Conservation (phyloP, 2,329 filamentous ascomycete species). For the Calycina herbarum region DNA sequence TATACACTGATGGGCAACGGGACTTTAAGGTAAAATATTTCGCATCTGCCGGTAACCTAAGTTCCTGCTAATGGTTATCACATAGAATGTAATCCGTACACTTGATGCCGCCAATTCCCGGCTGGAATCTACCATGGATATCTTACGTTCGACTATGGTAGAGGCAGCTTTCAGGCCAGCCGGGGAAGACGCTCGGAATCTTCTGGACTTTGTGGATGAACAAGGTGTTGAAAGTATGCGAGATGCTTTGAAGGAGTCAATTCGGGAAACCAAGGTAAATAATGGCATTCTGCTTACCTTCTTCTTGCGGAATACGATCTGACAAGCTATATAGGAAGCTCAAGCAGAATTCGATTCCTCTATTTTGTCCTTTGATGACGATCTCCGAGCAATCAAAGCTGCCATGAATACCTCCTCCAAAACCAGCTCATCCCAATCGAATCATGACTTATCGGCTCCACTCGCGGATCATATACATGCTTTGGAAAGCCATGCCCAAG, state of each 20-base stretch:
- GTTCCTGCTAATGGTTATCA: constrained; percentile 13
- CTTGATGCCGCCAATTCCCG: constrained; percentile 67
- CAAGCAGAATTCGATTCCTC: constrained; percentile 72
- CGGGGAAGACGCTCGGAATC: constrained; percentile 58
- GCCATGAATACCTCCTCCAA: constrained; percentile 38
- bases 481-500: constrained; percentile 61
- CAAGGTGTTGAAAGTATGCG: constrained; percentile 65
- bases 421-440: constrained; percentile 32
- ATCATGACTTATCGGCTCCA: constrained; percentile 32
- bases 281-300: not conserved
- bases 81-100: constrained; percentile 55
- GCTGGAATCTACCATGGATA: constrained; percentile 65
- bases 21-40: constrained; percentile 51
- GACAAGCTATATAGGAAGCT: constrained; percentile 47
- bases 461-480: constrained; percentile 48
- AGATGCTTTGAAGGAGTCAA: constrained; percentile 66
- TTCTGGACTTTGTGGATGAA: constrained; percentile 78
- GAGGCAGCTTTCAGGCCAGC: constrained; percentile 61
- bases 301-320: constrained; percentile 5
- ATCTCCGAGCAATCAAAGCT: constrained; percentile 64
- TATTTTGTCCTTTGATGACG: constrained; percentile 69
- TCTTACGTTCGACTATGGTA: constrained; percentile 64
- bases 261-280: constrained; percentile 67
- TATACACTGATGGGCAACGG: constrained; percentile 57
- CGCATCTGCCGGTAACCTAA: not conserved